phyloP scores from a whole-genome alignment of 2,329 filamentous ascomycete species.

The Chaetomium sp. region DNA sequence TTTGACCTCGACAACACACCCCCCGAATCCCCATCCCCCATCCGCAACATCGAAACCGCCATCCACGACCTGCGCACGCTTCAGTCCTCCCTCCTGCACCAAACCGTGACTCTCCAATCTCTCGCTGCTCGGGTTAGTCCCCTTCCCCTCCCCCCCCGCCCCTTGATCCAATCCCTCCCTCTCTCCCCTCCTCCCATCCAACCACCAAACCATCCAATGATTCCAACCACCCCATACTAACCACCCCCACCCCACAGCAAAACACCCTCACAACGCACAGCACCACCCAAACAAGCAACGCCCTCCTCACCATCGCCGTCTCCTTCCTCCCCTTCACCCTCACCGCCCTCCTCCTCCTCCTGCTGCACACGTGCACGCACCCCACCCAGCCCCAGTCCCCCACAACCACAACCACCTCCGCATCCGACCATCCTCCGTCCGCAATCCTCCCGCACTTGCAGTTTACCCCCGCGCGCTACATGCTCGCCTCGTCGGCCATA shows the following conservation, averaged over 20 bases:
- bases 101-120: background rate
- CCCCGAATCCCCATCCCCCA: background rate
- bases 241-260: background rate
- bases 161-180: background rate
- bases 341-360: conserved; percentile 12
- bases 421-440: too few species aligned
- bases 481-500: background rate
- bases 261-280: conserved; percentile 15
- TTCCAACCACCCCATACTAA: conserved; percentile 8
- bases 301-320: conserved; percentile 11
- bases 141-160: background rate
- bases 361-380: background rate
- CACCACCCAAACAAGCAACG: conserved; percentile 9
- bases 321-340: conserved; percentile 23
- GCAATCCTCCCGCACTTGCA: too few species aligned
- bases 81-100: background rate
- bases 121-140: background rate
- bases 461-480: background rate
- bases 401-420: background rate
- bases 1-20: conserved; percentile 19
- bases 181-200: background rate
- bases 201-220: too few species aligned
- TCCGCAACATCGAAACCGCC: conserved; percentile 4
- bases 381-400: background rate
- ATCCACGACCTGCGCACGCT: background rate